Evolutionary conservation across 2,329 filamentous ascomycete genomes (phyloP).

Genomic region (Zasmidium cellare): DNA sequence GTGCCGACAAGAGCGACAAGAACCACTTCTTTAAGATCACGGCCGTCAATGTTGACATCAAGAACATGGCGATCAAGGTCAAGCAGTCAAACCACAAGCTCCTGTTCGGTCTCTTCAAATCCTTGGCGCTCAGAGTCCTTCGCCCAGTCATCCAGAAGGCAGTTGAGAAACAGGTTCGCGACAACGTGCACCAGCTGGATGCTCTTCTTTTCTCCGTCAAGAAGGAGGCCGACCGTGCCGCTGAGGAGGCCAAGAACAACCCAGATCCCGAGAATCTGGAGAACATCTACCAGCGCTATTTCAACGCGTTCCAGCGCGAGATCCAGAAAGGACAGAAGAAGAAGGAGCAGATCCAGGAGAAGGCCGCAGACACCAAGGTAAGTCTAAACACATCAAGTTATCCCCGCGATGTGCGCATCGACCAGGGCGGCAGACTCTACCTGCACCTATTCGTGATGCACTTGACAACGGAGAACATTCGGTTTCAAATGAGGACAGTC

Average conservation of each 20-base stretch:
- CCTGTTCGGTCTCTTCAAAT: constrained; percentile 83
- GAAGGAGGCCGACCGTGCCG: constrained; percentile 74
- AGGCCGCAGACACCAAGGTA: constrained; percentile 60
- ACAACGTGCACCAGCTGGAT: constrained; percentile 77
- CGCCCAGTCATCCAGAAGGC: constrained; percentile 83
- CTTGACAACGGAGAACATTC: no score
- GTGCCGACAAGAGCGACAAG: constrained; percentile 70
- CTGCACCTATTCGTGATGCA: no score
- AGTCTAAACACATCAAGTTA: no score
- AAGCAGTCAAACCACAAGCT: constrained; percentile 95
- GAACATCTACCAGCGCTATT: constrained; percentile 87
- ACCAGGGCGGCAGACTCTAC: no score
- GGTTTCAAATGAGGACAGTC: no score
- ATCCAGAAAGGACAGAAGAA: constrained; percentile 76
- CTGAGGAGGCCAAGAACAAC: constrained; percentile 62
- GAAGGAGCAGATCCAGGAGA: constrained; percentile 56
- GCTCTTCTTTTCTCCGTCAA: constrained; percentile 73
- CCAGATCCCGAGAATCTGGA: constrained; percentile 68
- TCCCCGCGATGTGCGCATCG: no score
- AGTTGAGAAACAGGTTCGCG: constrained; percentile 83
- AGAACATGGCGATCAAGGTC: constrained; percentile 67
- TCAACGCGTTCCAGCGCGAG: constrained; percentile 71
- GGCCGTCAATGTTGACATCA: constrained; percentile 53
- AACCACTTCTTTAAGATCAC: constrained; percentile 94
- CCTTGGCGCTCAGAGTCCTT: constrained; percentile 78